A percentile compares a stretch with the other conserved stretches of the same genome.
Evolutionary conservation across 345 rosid species (phyloP).

Genomic region (Odontarrhena argentea): DNA sequence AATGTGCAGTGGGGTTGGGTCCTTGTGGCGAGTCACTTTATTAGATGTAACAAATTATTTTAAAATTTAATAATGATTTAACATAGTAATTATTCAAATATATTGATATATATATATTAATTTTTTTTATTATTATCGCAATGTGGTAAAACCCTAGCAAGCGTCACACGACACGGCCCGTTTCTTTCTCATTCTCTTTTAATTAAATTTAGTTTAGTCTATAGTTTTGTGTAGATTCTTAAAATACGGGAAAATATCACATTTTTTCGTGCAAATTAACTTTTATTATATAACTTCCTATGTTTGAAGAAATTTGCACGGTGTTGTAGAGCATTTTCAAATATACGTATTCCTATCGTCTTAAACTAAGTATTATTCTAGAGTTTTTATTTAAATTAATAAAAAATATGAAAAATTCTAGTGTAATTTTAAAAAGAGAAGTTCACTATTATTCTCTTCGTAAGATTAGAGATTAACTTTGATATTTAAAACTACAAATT

Average conservation of each 20-base stretch:
- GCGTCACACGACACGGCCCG: slow-evolving; percentile 47
- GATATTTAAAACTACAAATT: no score
- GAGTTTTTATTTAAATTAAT: no score
- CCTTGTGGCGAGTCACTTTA: slow-evolving; percentile 36
- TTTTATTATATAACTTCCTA: neutral
- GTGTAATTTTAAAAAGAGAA: no score
- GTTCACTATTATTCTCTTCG: no score
- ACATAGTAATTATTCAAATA: slow-evolving; percentile 1
- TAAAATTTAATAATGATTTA: neutral
- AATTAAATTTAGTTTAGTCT: neutral
- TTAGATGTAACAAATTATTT: neutral
- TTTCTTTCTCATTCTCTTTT: slow-evolving; percentile 26
- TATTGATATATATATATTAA: neutral
- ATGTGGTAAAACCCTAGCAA: slow-evolving; percentile 36
- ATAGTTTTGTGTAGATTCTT: slow-evolving; percentile 7
- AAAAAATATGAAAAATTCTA: no score
- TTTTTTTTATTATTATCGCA: neutral
- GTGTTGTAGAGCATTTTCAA: slow-evolving; percentile 7
- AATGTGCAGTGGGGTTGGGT: slow-evolving; percentile 42
- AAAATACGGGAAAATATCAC: neutral
- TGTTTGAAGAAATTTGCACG: slow-evolving; percentile 2
- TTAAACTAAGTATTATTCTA: no score
- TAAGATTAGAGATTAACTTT: no score
- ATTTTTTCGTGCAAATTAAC: slow-evolving; percentile 10
- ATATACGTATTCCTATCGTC: neutral